Base-by-base conservation (phyloP, 345 rosid species). In the Citropsis articulata region DNA sequence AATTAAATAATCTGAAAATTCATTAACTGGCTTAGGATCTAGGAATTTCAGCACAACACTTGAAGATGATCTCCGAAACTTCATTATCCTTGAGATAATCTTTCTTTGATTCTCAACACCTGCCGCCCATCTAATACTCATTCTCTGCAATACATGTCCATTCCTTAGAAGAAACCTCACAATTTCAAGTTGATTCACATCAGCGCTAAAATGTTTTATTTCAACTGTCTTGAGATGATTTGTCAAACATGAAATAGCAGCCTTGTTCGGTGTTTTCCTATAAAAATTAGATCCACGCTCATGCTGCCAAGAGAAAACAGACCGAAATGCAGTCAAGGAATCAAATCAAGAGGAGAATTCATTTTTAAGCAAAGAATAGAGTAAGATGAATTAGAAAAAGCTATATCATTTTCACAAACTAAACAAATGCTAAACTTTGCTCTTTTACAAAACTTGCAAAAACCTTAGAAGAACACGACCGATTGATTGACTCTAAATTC, bases 211-310 rank as follows among this genome's bases (percentile, higher is more conserved):
- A 12, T 31, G 8, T 33, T 55, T 19, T 22, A 72, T 14, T 27
- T 72, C 30, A 56, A 72, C 64, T 16, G 60, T 33, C 48, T 72
- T 72, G 10, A 56, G 64, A 72, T 55, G 63, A 72, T 55, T 10
- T 22, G 63, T 33, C 45, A 55, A 72, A 56, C 64, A 72, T 33
- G 64, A 1, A 21, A 57, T 62, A 56, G 48, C 16, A 42, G 28
- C 28, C 22, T 14, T 35, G 16, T 72, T 27, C 4, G 42, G 14
- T n/a, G 35, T 5, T 72, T 55, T 35, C 22, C 63, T 33, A 19
- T 4, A 4, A 72, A 2, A 0, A 9, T 8, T 53, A 42, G 0
- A 0, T 2, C 4, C 48, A 42, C 3, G 1, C 48, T 0, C 5
- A 14, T 2, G 0, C 45, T 71, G 36, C 33, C 63, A 0, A 60